Percentiles rank a stretch among this genome's conserved stretches.
These are phyloP conservation scores for Rhexocercosporidium sp. DNA, from an alignment of 2,329 filamentous ascomycete genomes.

Conservation along the genomic window DNA sequence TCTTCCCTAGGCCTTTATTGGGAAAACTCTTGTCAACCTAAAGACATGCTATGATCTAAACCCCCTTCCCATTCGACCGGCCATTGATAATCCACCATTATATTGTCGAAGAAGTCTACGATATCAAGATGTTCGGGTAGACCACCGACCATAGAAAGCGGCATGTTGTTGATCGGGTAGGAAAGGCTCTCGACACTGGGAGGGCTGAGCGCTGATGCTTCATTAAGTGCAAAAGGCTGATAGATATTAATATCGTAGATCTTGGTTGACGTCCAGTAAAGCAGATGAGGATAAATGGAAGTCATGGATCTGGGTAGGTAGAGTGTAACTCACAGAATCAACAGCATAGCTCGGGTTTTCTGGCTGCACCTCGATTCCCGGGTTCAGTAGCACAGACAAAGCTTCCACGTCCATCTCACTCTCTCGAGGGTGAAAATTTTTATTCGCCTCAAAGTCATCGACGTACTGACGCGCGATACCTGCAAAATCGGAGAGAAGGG, in stretches of 20 bases:
- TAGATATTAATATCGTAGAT: neutral
- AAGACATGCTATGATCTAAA: neutral
- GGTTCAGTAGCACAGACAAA: neutral
- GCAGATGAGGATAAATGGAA: too few relatives aligned
- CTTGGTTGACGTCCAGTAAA: too few relatives aligned
- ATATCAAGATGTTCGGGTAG: conserved; percentile 14
- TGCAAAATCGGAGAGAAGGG: conserved; percentile 47
- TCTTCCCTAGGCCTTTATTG: too few relatives aligned
- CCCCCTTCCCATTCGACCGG: neutral
- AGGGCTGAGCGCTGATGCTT: neutral
- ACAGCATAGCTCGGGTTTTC: neutral
- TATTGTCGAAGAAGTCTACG: conserved; percentile 16
- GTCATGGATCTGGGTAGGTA: too few relatives aligned
- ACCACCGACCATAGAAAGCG: conserved; percentile 10
- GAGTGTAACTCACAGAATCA: conserved; percentile 4
- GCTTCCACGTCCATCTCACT: neutral
- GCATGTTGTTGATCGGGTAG: conserved; percentile 17
- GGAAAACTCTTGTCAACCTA: too few relatives aligned
- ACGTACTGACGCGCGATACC: conserved; percentile 51
- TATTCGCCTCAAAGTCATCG: conserved; percentile 13
- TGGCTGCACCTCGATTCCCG: neutral
- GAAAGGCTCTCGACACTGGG: conserved; percentile 13
- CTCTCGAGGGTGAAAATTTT: neutral
- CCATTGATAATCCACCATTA: conserved; percentile 15
- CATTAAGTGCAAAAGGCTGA: neutral